These are phyloP conservation scores for Tripidium arundinaceum DNA, from an alignment of 202 grass and related monocot genomes.

Conservation along the genomic window DNA sequence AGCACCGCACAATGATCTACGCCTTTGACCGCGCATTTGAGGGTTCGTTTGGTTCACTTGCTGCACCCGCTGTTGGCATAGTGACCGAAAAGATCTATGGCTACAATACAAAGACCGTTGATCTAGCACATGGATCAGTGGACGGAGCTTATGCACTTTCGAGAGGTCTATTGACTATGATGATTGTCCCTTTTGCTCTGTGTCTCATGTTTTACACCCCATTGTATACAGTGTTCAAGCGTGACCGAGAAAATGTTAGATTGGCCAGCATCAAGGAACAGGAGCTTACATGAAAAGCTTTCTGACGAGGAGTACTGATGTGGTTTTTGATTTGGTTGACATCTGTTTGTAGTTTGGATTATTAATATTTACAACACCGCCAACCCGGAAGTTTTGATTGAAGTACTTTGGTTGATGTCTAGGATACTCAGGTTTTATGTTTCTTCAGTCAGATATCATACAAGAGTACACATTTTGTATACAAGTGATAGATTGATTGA, in stretches of 20 bases:
- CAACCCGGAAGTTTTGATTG: not conserved
- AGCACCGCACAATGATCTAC: constrained; percentile 90
- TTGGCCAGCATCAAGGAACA: constrained; percentile 55
- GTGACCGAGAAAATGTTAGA: constrained; percentile 59
- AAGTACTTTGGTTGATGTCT: not conserved
- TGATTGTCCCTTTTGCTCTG: constrained; percentile 71
- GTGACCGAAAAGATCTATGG: constrained; percentile 84
- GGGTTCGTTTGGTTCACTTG: constrained; percentile 76
- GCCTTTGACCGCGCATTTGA: constrained; percentile 90
- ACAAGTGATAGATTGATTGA: not conserved
- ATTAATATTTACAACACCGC: not conserved
- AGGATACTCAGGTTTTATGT: not conserved
- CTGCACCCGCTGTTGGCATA: constrained; percentile 69
- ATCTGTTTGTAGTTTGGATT: not conserved
- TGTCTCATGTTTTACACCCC: constrained; percentile 84
- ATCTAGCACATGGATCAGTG: no score
- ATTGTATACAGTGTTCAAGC: constrained; percentile 69
- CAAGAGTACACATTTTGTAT: not conserved
- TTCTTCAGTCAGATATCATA: constrained; percentile 8
- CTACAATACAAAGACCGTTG: no score
- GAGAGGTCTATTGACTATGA: no score
- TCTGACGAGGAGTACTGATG: not conserved
- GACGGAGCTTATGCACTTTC: no score
- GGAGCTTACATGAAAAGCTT: constrained; percentile 31
- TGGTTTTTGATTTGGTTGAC: no score